Conservation (phyloP, 169 alveolate genomes). For the Cryptosporidium felis region DNA sequence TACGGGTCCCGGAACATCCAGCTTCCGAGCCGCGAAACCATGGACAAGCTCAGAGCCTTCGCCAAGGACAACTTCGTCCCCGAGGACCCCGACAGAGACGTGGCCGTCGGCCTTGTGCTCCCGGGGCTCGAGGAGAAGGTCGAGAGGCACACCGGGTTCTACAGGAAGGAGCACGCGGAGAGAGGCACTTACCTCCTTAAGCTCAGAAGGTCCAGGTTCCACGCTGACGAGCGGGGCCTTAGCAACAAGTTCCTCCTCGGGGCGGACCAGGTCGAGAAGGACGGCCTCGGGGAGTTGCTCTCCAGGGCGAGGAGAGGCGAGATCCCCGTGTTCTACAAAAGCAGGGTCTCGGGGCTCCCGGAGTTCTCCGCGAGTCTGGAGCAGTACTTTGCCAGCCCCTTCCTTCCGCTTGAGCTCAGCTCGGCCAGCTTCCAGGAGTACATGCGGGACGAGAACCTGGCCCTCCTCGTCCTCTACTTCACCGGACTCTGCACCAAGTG, state of each 20-base stretch:
- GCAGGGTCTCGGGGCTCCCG: background rate
- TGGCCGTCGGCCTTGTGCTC: slow-evolving; percentile 14
- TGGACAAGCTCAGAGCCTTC: background rate
- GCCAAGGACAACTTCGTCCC: slow-evolving; percentile 46
- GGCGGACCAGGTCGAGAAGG: background rate
- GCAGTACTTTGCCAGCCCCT: background rate
- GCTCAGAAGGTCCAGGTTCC: background rate
- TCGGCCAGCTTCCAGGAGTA: background rate
- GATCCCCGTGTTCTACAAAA: slow-evolving; percentile 23
- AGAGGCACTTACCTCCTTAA: slow-evolving; percentile 45
- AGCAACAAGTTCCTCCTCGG: slow-evolving; percentile 6
- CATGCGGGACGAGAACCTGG: background rate
- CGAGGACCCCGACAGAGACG: slow-evolving; percentile 49
- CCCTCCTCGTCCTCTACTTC: slow-evolving; percentile 3
- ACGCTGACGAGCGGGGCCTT: background rate
- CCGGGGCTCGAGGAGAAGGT: slow-evolving; percentile 9
- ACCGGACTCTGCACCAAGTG: background rate
- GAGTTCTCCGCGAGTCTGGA: background rate
- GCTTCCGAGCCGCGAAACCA: background rate
- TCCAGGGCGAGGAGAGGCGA: background rate
- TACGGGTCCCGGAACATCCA: slow-evolving; percentile 6
- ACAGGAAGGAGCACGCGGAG: background rate
- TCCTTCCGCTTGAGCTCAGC: background rate
- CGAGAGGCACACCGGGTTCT: slow-evolving; percentile 4
- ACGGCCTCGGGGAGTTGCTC: background rate